Conservation (phyloP, 2,329 filamentous ascomycete genomes). For the Fusarium pseudonygamai region DNA sequence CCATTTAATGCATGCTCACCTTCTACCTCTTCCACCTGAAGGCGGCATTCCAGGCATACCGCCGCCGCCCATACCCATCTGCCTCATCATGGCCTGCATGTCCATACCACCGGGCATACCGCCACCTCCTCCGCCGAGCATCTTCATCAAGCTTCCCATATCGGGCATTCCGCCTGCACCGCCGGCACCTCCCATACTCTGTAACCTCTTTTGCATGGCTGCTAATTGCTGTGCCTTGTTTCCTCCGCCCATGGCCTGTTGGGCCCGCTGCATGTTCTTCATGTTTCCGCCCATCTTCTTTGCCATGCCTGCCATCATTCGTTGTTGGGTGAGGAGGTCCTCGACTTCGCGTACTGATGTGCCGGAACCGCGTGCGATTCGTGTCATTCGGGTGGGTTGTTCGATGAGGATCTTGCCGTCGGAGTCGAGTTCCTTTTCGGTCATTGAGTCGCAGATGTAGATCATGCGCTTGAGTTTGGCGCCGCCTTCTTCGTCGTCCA, state of each 20-base stretch:
- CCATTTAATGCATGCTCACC: conserved; percentile 24
- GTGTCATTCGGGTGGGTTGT: conserved; percentile 90
- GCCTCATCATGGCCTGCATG: conserved; percentile 83
- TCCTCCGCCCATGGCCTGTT: conserved; percentile 87
- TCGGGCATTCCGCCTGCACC: conserved; percentile 78
- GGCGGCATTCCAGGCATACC: conserved; percentile 47
- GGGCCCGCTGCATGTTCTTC: conserved; percentile 96
- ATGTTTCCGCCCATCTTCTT: conserved; percentile 99
- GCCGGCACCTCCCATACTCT: conserved; percentile 85
- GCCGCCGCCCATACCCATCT: conserved; percentile 71
- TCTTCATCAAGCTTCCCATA: conserved; percentile 89
- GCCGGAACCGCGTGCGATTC: conserved; percentile 88
- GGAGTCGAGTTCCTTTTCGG: conserved; percentile 90
- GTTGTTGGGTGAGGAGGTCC: conserved; percentile 95
- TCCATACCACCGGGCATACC: conserved; percentile 69
- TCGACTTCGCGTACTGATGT: conserved; percentile 94
- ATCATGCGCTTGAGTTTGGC: conserved; percentile 97
- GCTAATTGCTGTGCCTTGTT: conserved; percentile 95
- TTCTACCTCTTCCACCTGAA: conserved; percentile 44
- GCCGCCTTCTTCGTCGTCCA: conserved; percentile 97
- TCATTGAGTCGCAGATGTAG: conserved; percentile 99
- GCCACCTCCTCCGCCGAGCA: conserved; percentile 74
- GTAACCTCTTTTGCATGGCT: conserved; percentile 95
- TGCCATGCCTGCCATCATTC: conserved; percentile 99
- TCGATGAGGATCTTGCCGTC: conserved; percentile 95